Evolutionary conservation across 2,329 filamentous ascomycete species (phyloP).

Genomic region (Aplosporella prunicola): DNA sequence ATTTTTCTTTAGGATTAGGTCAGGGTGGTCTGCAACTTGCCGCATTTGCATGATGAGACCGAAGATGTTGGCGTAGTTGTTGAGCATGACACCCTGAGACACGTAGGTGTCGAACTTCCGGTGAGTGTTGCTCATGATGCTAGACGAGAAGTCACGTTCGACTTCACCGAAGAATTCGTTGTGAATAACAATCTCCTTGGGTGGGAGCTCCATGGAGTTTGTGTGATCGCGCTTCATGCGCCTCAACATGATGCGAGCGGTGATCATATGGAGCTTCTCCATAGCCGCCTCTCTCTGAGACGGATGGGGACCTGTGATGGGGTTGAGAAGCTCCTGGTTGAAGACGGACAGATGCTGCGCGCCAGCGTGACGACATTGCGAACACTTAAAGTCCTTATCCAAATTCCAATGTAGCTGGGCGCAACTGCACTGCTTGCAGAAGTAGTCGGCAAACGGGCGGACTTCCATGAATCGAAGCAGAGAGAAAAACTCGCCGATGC

Average conservation of each 20-base stretch:
- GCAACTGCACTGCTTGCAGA: constrained; percentile 82
- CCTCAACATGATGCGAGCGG: constrained; percentile 88
- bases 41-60: constrained; percentile 99
- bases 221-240: constrained; percentile 91
- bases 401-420: constrained; percentile 76
- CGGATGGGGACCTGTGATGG: constrained; percentile 43
- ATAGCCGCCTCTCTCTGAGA: constrained; percentile 60
- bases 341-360: constrained; percentile 71
- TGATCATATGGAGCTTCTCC: constrained; percentile 74
- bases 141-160: constrained; percentile 88
- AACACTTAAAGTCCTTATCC: constrained; percentile 61
- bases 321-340: constrained; percentile 90
- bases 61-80: constrained; percentile 99
- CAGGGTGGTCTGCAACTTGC: constrained; percentile 92
- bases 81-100: constrained; percentile 78
- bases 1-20: constrained; percentile 84
- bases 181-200: constrained; percentile 86
- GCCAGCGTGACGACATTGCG: constrained; percentile 55
- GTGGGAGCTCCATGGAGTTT: constrained; percentile 88
- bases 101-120: constrained; percentile 95
- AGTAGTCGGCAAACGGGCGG: constrained; percentile 81
- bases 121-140: constrained; percentile 86
- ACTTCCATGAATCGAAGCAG: constrained; percentile 85
- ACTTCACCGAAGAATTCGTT: constrained; percentile 95
- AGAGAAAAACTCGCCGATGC: constrained; percentile 95